Evolutionary conservation across 2,329 filamentous ascomycete genomes (phyloP).

Genomic region (Erysiphe pulchra): DNA sequence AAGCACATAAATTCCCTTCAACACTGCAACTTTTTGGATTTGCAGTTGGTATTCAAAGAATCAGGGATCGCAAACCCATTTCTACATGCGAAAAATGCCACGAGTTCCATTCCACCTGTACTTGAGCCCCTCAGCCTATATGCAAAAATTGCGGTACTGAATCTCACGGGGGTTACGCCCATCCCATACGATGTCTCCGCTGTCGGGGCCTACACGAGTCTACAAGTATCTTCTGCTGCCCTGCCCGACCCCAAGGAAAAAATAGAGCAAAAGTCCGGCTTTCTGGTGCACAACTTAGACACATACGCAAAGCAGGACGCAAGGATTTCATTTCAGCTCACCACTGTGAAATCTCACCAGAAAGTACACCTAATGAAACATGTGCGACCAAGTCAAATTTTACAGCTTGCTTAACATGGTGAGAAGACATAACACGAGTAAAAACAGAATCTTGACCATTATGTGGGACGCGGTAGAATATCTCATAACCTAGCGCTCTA

Average conservation of each 20-base stretch:
- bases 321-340: neutral
- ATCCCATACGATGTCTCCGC: neutral
- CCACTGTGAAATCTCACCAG: neutral
- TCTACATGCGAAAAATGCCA: neutral
- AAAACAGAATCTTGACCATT: too few species aligned
- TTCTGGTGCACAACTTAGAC: neutral
- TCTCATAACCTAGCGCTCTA: neutral
- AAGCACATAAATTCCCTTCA: neutral
- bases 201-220: neutral
- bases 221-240: neutral
- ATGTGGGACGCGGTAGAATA: neutral
- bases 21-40: neutral
- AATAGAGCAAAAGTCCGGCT: neutral
- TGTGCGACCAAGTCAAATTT: too few species aligned
- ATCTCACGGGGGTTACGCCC: neutral
- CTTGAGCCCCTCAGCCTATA: neutral
- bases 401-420: too few species aligned
- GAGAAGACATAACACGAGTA: too few species aligned
- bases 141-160: neutral
- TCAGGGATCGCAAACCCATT: neutral
- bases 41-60: neutral
- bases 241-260: neutral
- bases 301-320: neutral
- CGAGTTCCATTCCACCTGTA: neutral
- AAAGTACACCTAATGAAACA: neutral